Evolutionary conservation across 352 stramenopile species (phyloP).

Genomic region (Globisporangium barbulae): DNA sequence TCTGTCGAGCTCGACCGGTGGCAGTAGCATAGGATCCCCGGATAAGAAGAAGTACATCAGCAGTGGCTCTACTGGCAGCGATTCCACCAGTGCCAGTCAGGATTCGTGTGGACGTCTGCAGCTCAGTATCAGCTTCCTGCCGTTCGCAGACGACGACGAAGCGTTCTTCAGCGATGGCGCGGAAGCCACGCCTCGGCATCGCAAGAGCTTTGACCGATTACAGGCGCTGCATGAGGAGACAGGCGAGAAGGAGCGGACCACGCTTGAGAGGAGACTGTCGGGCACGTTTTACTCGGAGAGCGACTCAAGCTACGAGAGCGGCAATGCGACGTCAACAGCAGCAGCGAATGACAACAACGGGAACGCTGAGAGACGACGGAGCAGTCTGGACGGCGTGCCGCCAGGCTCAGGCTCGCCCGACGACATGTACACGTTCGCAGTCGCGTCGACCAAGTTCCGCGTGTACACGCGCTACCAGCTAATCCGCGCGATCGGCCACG

Average conservation of each 20-base stretch:
- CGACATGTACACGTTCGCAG: slow-evolving; percentile 84
- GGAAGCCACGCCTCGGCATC: slow-evolving; percentile 42
- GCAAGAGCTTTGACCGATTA: slow-evolving; percentile 78
- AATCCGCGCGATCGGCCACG: slow-evolving; percentile 77
- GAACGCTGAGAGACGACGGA: not conserved
- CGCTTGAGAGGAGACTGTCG: slow-evolving; percentile 14
- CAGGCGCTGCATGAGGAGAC: slow-evolving; percentile 71
- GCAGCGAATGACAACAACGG: not conserved
- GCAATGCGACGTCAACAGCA: not conserved
- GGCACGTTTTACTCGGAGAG: slow-evolving; percentile 13
- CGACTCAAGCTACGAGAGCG: slow-evolving; percentile 1
- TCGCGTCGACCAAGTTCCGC: slow-evolving; percentile 82
- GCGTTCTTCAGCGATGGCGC: slow-evolving; percentile 32
- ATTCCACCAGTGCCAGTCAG: slow-evolving; percentile 3
- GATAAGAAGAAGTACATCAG: slow-evolving; percentile 18
- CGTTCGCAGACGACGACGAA: slow-evolving; percentile 53
- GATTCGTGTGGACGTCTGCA: slow-evolving; percentile 59
- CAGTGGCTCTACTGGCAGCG: slow-evolving; percentile 8
- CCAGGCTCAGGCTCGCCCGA: slow-evolving; percentile 21
- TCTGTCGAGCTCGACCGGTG: slow-evolving; percentile 14
- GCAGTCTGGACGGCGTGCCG: not conserved
- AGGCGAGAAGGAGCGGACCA: slow-evolving; percentile 38
- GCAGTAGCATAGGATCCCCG: slow-evolving; percentile 7
- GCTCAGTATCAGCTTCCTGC: slow-evolving; percentile 76
- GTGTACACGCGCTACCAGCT: slow-evolving; percentile 83